Evolutionary conservation across 1,139 yeast genomes (phyloP).

Genomic region (Zygoascus meyerae): DNA sequence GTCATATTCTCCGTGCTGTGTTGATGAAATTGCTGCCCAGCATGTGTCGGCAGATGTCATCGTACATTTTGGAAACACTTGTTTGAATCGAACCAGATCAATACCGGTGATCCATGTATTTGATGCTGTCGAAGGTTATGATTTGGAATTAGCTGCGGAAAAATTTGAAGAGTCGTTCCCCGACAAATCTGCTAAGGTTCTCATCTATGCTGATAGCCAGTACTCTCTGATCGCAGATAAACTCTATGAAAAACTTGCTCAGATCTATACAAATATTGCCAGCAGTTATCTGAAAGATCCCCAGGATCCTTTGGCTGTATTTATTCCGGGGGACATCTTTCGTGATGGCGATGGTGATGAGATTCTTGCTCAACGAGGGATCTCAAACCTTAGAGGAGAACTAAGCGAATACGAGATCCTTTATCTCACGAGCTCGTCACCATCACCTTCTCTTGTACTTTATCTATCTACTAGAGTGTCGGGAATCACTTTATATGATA

Average conservation of each 20-base stretch:
- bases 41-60: slow-evolving; percentile 84
- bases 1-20: slow-evolving; percentile 91
- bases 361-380: slow-evolving; percentile 22
- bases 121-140: slow-evolving; percentile 41
- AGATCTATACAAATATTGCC: slow-evolving; percentile 16
- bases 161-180: slow-evolving; percentile 19
- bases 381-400: slow-evolving; percentile 16
- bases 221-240: slow-evolving; percentile 21
- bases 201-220: slow-evolving; percentile 32
- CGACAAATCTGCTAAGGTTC: slow-evolving; percentile 16
- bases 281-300: slow-evolving; percentile 13
- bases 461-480: slow-evolving; percentile 67
- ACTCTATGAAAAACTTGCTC: slow-evolving; percentile 16
- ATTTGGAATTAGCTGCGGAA: slow-evolving; percentile 19
- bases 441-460: slow-evolving; percentile 73
- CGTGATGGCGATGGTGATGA: background rate
- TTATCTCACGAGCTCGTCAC: slow-evolving; percentile 53
- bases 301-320: slow-evolving; percentile 5
- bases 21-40: slow-evolving; percentile 94
- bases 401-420: slow-evolving; percentile 47
- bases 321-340: slow-evolving; percentile 9
- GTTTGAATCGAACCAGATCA: slow-evolving; percentile 65
- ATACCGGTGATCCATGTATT: slow-evolving; percentile 72
- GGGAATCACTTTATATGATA: slow-evolving; percentile 38
- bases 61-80: slow-evolving; percentile 92